Evolutionary conservation across 176 grass and related monocot genomes (phyloP).

Genomic region (maize (Zea mays)): Zm-B73-REFERENCE-NAM-5.0 NC_050099.1:220023501-220024000

Average conservation of each 20-base stretch:
- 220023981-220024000: background rate
- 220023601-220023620: background rate
- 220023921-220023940: background rate
- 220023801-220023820: background rate
- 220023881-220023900: no score
- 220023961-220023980: background rate
- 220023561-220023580: background rate
- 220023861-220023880: background rate
- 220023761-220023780: constrained; percentile 14
- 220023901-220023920: background rate
- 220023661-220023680: constrained; percentile 48
- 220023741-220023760: background rate
- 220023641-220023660: background rate
- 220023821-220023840: background rate
- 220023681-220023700: constrained; percentile 56
- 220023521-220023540: background rate
- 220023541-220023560: background rate
- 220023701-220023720: constrained; percentile 34
- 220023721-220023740: constrained; percentile 47
- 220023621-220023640: background rate
- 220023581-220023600: background rate
- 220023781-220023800: background rate
- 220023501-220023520: background rate
- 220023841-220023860: background rate
- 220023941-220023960: background rate